These are phyloP conservation scores for Kalmusia sp. DNA, from an alignment of 2,329 filamentous ascomycete genomes.

Conservation along the genomic window DNA sequence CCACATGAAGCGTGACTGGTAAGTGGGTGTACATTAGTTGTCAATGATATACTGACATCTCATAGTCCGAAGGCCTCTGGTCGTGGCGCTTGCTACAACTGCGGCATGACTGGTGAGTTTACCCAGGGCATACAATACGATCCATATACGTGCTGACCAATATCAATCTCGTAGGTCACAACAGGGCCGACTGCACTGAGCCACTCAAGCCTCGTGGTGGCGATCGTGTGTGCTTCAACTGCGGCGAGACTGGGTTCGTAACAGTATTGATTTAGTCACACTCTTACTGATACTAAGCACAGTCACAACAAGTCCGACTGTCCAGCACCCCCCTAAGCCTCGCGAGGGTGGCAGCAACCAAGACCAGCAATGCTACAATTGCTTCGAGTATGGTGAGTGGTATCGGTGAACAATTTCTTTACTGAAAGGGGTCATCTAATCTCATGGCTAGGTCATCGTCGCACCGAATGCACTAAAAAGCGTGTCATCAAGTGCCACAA, in stretches of 20 bases:
- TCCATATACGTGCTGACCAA: no score
- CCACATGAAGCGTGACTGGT: conserved; percentile 34
- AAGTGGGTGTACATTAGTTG: conserved; percentile 28
- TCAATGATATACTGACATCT: not conserved
- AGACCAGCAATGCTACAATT: conserved; percentile 24
- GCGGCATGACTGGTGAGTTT: not conserved
- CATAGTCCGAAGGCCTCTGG: conserved; percentile 34
- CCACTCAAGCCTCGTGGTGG: no score
- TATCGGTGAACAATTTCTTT: no score
- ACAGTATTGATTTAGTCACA: no score
- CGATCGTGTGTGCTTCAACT: conserved; percentile 38
- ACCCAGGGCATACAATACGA: no score
- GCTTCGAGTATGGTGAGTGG: conserved; percentile 21
- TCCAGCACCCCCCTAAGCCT: conserved; percentile 24
- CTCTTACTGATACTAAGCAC: not conserved
- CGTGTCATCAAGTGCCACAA: conserved; percentile 60
- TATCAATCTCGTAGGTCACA: no score
- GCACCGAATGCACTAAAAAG: conserved; percentile 34
- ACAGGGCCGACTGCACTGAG: no score
- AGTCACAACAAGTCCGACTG: conserved; percentile 33
- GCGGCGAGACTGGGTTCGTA: conserved; percentile 31
- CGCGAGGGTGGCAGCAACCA: conserved; percentile 18
- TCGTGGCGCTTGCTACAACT: conserved; percentile 9
- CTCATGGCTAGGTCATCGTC: not conserved
- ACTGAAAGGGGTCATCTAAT: no score